phyloP scores from a whole-genome alignment of 495 filamentous ascomycete genomes.

The Lepidopterella palustris region DNA sequence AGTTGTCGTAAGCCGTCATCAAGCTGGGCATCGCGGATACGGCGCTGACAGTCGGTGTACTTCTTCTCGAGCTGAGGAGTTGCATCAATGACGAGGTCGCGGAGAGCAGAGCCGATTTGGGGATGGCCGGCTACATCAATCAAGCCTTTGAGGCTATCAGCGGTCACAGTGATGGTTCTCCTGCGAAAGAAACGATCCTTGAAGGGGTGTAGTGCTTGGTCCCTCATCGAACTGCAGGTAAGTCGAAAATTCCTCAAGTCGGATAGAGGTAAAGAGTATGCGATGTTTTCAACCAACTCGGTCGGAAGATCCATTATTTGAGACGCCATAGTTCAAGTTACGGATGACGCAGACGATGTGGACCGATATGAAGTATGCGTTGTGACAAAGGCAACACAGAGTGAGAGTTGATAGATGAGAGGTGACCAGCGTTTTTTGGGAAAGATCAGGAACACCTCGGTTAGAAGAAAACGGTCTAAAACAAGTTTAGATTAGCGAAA shows the following conservation, averaged over 20 bases:
- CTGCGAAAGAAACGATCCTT: neutral
- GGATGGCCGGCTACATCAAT: neutral
- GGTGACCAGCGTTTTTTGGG: no score
- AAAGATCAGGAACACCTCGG: no score
- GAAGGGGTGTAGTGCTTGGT: neutral
- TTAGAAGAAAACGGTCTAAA: no score
- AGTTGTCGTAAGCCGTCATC: neutral
- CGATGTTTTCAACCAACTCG: neutral
- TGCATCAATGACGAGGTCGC: neutral
- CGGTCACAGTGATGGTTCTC: neutral
- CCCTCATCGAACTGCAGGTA: neutral
- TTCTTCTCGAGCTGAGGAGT: neutral
- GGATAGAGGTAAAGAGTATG: neutral
- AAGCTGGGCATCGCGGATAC: neutral
- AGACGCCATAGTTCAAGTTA: no score
- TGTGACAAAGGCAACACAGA: no score
- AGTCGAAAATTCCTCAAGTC: neutral
- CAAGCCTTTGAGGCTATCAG: neutral
- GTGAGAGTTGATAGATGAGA: no score
- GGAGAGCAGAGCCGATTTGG: neutral
- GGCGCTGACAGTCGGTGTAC: neutral
- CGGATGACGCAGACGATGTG: no score
- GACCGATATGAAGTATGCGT: no score
- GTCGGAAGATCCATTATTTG: neutral
- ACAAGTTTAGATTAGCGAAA: no score